Base-by-base conservation (phyloP, 108 stramenopile genomes). In the Cyclotella baltica region DNA sequence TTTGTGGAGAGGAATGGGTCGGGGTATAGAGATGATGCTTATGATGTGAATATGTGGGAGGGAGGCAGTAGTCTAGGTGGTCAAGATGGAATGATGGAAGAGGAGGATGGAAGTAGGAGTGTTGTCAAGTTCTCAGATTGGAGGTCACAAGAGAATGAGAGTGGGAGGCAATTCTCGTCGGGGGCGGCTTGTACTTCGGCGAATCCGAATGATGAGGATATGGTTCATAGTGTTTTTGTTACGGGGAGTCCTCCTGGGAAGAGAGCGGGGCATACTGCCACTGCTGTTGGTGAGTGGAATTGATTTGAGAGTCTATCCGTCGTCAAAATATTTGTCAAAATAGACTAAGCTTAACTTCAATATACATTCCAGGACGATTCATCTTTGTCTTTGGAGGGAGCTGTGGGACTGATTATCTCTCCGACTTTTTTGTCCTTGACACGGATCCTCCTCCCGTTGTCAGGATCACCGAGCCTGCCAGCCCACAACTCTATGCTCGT, bases 211-310 rank as follows among this genome's bases (percentile, higher is more conserved):
- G 95, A 93, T 67, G 92, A 94, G 77, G 93, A 95, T 47, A 83
- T 84, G 46, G 76, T 91, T 18, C 86, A 93, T 10, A 90, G 85
- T 25, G 89, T 97, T 8, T 40, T 85, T 29, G 76, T 96, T 4
- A 68, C 79, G 19, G 97, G 97, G 22, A 66, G 72, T 4, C 89
- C 89, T 10, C 97, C 97, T 5, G 93, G 94, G 33, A 84, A 88
- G 23, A 69, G 97, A 66, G 97, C 97, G 8, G 97, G 97, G 1
- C 97, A 98, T 83, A 98, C 95, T 3, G 96, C 96, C 10, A 98
- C 97, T 27, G 92, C 93, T 11, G 95, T 96, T n/a, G n/a, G n/a
- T n/a, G n/a, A n/a, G n/a, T n/a, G n/a, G n/a, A n/a, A n/a, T n/a
- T n/a, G n/a, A n/a, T n/a, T n/a, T n/a, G n/a, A n/a, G n/a, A n/a